These are phyloP conservation scores for Globisporangium viniferum DNA, from an alignment of 352 stramenopile genomes.

Conservation along the genomic window DNA sequence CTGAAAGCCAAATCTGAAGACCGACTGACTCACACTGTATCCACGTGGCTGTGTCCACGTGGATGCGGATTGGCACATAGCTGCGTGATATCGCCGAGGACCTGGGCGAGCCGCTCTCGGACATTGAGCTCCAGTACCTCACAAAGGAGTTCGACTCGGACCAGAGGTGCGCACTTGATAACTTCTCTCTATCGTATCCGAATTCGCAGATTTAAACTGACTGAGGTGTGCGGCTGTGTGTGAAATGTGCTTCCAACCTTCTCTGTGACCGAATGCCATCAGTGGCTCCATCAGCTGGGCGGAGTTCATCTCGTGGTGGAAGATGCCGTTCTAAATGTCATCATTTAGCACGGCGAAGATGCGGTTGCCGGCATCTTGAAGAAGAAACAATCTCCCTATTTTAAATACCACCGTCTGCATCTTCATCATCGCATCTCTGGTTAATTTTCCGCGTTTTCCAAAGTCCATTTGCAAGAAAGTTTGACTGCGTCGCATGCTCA, in stretches of 20 bases:
- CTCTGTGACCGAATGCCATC: not conserved
- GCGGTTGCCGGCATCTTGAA: not conserved
- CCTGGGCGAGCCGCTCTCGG: conserved; percentile 68
- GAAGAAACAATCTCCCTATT: not conserved
- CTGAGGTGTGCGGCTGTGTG: too few species aligned
- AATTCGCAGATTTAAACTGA: not conserved
- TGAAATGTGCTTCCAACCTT: not conserved
- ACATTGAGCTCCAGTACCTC: conserved; percentile 68
- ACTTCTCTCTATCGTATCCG: not conserved
- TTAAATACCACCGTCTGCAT: not conserved
- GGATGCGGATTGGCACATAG: conserved; percentile 13
- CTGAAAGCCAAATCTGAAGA: not conserved
- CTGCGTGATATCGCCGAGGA: conserved; percentile 74
- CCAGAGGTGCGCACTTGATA: conserved; percentile 34
- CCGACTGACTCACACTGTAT: too few species aligned
- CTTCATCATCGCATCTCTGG: not conserved
- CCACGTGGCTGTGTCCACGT: too few species aligned
- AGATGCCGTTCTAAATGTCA: conserved; percentile 49
- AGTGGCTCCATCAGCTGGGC: conserved; percentile 65
- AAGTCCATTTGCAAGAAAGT: not conserved
- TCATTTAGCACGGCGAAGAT: not conserved
- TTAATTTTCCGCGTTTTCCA: not conserved
- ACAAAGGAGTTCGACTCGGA: conserved; percentile 71
- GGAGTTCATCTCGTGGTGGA: conserved; percentile 82
- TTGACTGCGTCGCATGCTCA: not conserved